Base-by-base conservation (phyloP, 2,329 filamentous ascomycete species). In the Aureobasidium lini region DNA sequence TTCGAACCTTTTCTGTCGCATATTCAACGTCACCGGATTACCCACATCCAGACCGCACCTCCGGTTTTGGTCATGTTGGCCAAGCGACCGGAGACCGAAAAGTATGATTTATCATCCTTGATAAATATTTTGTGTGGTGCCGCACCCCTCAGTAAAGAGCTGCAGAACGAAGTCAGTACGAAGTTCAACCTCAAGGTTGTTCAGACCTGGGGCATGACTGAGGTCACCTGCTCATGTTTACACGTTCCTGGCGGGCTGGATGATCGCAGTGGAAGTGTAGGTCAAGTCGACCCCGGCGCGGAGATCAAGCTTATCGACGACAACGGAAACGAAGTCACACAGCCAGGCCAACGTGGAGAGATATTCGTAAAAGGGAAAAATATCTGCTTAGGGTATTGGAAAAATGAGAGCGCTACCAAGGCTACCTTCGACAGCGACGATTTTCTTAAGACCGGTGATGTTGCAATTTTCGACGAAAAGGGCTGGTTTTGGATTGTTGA, bases 1-100 rank as follows among this genome's bases (percentile, higher is more conserved):
- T 73, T 69, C 65, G 47, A 62, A 8, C 65, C 67, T 6, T 69
- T 75, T 59, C 65, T 75, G 10, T 60, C 61, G 8, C 66, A 72
- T 47, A 67, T 75, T 16, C 66, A 72, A 57, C 66, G 65, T 1
- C 71, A 75, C 62, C 63, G 64, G 8, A 69, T 75, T 42, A 75
- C 73, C 2, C 68, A 71, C 16, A 70, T 74, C 29, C 74, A 75
- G 59, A 65, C 74, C 4, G 75, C 73, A 13, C 75, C 75, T 7
- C 75, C 75, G 1, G 72, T 77, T 39, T 67, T 77, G 63, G 69
- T 77, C 36, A 76, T 76, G 74, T 64, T 77, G 56, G 71, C 68
- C 57, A 77, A 77, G 65, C 63, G 74, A 42, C 71, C 74, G 1
- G 74, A 76, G 59, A 76, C 73, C 6, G 62, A 65, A 4, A 71